These are phyloP conservation scores for Lyophyllum atratum DNA, from an alignment of 768 basidiomycete species.

Conservation along the genomic window DNA sequence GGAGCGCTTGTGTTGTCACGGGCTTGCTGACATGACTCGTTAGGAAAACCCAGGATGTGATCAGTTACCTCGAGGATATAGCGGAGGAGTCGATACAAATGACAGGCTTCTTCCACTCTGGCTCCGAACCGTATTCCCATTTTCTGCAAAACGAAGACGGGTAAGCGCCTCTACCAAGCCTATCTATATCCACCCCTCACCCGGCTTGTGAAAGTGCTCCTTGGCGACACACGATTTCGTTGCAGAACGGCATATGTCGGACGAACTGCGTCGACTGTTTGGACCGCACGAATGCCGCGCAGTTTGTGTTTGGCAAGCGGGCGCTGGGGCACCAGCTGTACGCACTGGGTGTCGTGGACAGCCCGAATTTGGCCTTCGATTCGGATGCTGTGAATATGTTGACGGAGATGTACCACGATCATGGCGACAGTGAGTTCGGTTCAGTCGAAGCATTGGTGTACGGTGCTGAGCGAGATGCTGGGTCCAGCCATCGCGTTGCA, in stretches of 20 bases:
- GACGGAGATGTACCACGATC: constrained; percentile 98
- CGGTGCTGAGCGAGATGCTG: constrained; percentile 8
- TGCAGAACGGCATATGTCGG: constrained; percentile 92
- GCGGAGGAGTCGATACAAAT: constrained; percentile 91
- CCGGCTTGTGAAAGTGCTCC: constrained; percentile 22
- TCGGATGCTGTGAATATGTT: constrained; percentile 95
- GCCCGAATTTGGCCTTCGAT: constrained; percentile 85
- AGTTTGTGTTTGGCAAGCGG: constrained; percentile 95
- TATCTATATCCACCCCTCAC: neutral
- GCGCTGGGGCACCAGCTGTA: constrained; percentile 95
- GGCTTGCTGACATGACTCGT: neutral
- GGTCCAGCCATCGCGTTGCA: constrained; percentile 85
- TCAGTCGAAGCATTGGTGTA: neutral
- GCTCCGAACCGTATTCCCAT: constrained; percentile 82
- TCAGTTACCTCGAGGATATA: constrained; percentile 91
- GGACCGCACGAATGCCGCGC: constrained; percentile 94
- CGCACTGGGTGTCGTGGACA: constrained; percentile 87
- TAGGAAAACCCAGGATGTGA: constrained; percentile 95
- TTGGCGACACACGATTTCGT: constrained; percentile 68
- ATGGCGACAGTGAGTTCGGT: constrained; percentile 79
- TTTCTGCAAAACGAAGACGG: constrained; percentile 47
- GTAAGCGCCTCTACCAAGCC: constrained; percentile 30
- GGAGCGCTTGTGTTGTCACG: neutral
- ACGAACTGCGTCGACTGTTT: constrained; percentile 98
- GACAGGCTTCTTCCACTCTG: constrained; percentile 96